Base-by-base conservation (phyloP, 257 asterid species). In the Mitragyna speciosa region DNA sequence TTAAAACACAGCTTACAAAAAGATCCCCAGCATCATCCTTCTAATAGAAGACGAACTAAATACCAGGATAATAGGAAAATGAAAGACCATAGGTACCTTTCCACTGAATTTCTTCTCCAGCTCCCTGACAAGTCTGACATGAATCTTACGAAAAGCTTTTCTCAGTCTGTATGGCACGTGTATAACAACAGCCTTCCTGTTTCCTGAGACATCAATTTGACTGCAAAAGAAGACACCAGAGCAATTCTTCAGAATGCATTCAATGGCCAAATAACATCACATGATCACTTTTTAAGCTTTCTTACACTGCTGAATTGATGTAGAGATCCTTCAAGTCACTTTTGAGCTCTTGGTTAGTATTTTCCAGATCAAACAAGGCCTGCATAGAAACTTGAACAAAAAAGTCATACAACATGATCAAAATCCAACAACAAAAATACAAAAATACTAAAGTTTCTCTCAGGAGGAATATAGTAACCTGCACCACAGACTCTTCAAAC, bases 51-150 rank as follows among this genome's bases (percentile, higher is more conserved):
- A 47, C 12, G 11, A 7, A 61, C 6, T 24, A 12, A 70, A n/a
- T 7, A 59, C 24, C 6, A 24, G 12, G 24, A n/a, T 10, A n/a
- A 14, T 11, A 54, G 52, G 26, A 70, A 58, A n/a, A 12, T 0
- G 4, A 58, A 12, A 39, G 43, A 36, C 56, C 12, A 11, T 14
- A 5, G 19, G 7, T 58, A 75, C 98, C 96, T 94, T 92, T 69
- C 98, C 97, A 39, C 98, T 92, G 92, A 94, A 94, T 79, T 94
- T 94, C 94, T 94, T 92, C 87, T 94, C 98, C 7, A 94, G 92
- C 89, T 94, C 97, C 69, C 98, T 86, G 74, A 94, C 97, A 74
- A 94, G 90, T 85, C 93, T 86, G 30, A 91, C 84, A 36, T 94
- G 98, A 75, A 94, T 88, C 93, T 94, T 94, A 82, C 97, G 97